Conservation (phyloP, 2,329 filamentous ascomycete species). For the Lecanoromycetidae sp. region DNA sequence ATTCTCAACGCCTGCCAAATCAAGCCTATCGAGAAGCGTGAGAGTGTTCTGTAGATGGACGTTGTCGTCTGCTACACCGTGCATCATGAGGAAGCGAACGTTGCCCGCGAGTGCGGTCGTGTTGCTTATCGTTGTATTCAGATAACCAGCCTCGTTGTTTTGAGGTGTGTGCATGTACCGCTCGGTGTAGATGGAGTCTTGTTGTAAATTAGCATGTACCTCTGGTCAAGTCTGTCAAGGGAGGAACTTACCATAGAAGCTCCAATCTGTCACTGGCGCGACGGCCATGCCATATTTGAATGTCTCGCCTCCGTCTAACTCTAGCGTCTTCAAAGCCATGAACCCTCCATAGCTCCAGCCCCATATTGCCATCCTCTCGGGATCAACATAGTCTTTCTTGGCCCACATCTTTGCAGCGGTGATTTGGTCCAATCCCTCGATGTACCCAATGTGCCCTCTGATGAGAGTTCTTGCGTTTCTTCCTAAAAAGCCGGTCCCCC, state of each 20-base stretch:
- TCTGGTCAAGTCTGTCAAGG: not conserved
- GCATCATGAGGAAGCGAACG: conserved; percentile 87
- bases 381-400: conserved; percentile 69
- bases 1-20: conserved; percentile 71
- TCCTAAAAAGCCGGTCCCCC: conserved; percentile 83
- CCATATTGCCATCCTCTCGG: conserved; percentile 79
- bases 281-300: conserved; percentile 98
- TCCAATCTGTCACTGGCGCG: conserved; percentile 96
- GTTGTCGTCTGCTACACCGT: conserved; percentile 93
- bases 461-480: conserved; percentile 71
- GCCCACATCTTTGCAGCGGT: conserved; percentile 77
- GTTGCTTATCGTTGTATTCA: conserved; percentile 61
- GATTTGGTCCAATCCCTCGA: conserved; percentile 84
- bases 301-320: conserved; percentile 75
- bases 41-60: conserved; percentile 95
- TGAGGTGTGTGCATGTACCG: conserved; percentile 95
- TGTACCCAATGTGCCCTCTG: conserved; percentile 70
- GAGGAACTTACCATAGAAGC: conserved; percentile 56
- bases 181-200: conserved; percentile 81
- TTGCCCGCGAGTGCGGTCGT: conserved; percentile 59
- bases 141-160: conserved; percentile 66
- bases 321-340: conserved; percentile 86
- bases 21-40: conserved; percentile 72
- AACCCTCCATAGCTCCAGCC: conserved; percentile 98
- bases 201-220: conserved; percentile 16